A percentile compares a stretch with the other conserved stretches of the same genome.
These are phyloP conservation scores for Boletus sensibilis DNA, from an alignment of 768 basidiomycete species.

Conservation along the genomic window DNA sequence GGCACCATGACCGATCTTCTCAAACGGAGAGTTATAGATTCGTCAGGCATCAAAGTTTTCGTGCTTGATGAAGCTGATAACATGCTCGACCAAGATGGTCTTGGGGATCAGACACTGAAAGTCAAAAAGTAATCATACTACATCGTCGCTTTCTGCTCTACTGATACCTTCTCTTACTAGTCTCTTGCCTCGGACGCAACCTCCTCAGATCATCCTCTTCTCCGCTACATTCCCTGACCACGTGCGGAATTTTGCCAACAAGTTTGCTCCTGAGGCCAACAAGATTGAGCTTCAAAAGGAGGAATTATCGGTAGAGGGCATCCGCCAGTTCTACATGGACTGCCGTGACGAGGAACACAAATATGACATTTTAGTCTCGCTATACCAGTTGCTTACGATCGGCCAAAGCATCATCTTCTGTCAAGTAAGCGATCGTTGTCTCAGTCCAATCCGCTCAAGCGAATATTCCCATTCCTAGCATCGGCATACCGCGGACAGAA, in stretches of 20 bases:
- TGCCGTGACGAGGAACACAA: constrained; percentile 89
- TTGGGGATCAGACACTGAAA: constrained; percentile 89
- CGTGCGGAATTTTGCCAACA: constrained; percentile 86
- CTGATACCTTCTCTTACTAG: constrained; percentile 36
- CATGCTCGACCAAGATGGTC: constrained; percentile 92
- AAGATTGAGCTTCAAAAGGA: constrained; percentile 94
- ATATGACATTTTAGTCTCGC: constrained; percentile 89
- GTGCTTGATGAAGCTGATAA: constrained; percentile 99
- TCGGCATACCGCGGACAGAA: constrained; percentile 89
- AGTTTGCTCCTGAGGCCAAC: constrained; percentile 93
- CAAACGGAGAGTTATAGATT: constrained; percentile 72
- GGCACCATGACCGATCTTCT: constrained; percentile 93
- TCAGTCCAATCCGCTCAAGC: background rate
- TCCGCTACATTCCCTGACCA: constrained; percentile 97
- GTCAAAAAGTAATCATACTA: constrained; percentile 79
- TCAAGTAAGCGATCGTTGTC: constrained; percentile 52
- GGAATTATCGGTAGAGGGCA: constrained; percentile 90
- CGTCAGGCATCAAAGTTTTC: constrained; percentile 81
- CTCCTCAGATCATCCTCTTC: constrained; percentile 89
- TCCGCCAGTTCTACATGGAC: constrained; percentile 98
- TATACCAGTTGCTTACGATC: constrained; percentile 89
- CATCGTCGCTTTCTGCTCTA: background rate
- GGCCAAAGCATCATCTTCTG: constrained; percentile 99
- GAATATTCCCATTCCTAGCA: constrained; percentile 45
- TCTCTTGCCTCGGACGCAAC: constrained; percentile 52